phyloP scores from a whole-genome alignment of 2,329 filamentous ascomycete genomes.

The Monilinia polystroma region DNA sequence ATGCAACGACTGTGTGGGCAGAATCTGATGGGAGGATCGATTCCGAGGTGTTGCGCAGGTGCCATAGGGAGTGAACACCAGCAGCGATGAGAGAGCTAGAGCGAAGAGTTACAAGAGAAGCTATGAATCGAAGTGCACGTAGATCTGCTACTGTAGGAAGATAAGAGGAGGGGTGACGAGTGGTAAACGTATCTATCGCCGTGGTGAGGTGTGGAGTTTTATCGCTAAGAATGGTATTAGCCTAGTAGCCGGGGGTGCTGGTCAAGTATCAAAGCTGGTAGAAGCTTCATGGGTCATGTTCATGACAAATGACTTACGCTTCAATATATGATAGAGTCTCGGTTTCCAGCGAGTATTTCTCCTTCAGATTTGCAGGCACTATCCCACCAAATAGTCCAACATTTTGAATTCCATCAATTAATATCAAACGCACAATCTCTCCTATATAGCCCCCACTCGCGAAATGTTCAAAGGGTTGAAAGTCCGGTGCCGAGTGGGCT shows the following conservation, averaged over 20 bases:
- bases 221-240: conserved; percentile 25
- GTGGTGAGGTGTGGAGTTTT: conserved; percentile 29
- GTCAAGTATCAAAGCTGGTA: not conserved
- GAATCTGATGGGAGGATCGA: conserved; percentile 37
- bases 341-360: conserved; percentile 58
- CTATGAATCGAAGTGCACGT: conserved; percentile 51
- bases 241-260: conserved; percentile 7
- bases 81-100: conserved; percentile 60
- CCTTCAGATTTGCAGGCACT: conserved; percentile 52
- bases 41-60: conserved; percentile 48
- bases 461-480: conserved; percentile 62
- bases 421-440: conserved; percentile 58
- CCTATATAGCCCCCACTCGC: conserved; percentile 66
- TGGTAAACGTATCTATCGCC: conserved; percentile 50
- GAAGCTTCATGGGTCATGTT: not conserved
- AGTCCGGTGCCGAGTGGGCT: conserved; percentile 55
- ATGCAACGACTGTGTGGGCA: conserved; percentile 63
- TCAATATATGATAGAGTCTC: conserved; percentile 56
- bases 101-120: conserved; percentile 55
- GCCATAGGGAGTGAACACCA: conserved; percentile 59
- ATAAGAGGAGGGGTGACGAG: conserved; percentile 48
- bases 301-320: conserved; percentile 46
- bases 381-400: conserved; percentile 56
- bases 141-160: conserved; percentile 52
- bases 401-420: conserved; percentile 58